Base-by-base conservation (phyloP, 2,329 filamentous ascomycete genomes). In the Xylariaceae sp. region DNA sequence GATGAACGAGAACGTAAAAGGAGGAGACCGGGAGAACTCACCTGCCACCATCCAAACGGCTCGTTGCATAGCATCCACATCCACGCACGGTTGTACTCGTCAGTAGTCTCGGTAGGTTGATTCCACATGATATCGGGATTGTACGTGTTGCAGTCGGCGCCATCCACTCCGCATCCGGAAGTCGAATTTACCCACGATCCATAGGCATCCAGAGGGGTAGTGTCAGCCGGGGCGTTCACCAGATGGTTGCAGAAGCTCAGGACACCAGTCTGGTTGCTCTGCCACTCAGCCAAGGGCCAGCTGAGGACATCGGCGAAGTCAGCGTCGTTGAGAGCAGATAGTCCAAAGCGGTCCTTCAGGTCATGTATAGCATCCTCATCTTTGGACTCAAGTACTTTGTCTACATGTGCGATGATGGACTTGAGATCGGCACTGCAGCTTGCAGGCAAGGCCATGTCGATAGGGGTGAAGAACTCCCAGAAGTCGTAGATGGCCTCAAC, bases 371-470 rank as follows among this genome's bases (percentile, higher is more conserved):
- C 76, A 61, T 55, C 71, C 64, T 53, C 67, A 67, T 72, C 72
- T 30, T 74, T 73, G 34, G 73, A 70, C 55, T 71, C 66, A 4
- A 72, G 71, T 51, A 75, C 73, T 63, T 64, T 72, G 61, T 82
- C 77, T 13, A 81, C 69, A 62, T 80, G 69, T n/a, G 77, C 70
- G 47, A 81, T 72, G 9, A 80, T 78, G 0, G 75, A 69, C 6
- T 73, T 69, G 37, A 82, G 67, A 62, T 82, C 78, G 8, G 65
- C 70, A 64, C 75, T 78, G 71, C 79, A 82, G 66, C 80, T 81
- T 63, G 71, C 61, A 1, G 79, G 74, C 72, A 82, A 76, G 39
- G 77, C 76, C 44, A 76, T 64, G 61, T 78, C 73, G 34, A 81
- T 71, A 1, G 80, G 78, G 10, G 72, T 67, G 67, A 78, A 81